Evolutionary conservation across 2,329 filamentous ascomycete genomes (phyloP), one percentile per base, ranked within the genome.

Genomic region (Botrytis tulipae): DNA sequence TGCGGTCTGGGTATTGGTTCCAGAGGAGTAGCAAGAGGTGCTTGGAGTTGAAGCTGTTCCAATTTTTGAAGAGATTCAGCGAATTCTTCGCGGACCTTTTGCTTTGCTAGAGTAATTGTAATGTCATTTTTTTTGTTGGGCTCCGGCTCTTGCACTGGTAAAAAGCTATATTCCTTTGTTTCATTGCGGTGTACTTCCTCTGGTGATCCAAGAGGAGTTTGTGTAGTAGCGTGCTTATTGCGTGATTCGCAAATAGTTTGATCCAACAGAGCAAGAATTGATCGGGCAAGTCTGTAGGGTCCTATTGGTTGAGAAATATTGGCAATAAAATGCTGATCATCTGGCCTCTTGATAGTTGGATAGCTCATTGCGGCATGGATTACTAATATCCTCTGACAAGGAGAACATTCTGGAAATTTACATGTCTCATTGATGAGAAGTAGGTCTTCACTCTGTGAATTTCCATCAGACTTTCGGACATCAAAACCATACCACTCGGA

Each of bases 401-500:
- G 29, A 22, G 37, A 32, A n/a, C 66, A 72, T 51, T 73, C 65
- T 25, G 51, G 37, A 29, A 61, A 51, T 25, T 16, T 78, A 40
- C 40, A 79, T 40, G 62, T 78, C 35, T 72, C 70, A 25, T 67
- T 67, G 5, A 68, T 37, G 16, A 72, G 37, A 59, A 67, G 61
- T 46, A 73, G 12, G 54, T 73, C 72, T 25, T 25, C 67, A 14
- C 35, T 25, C 76, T 48, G 74, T 74, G 48, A 10, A 57, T 32
- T 54, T 63, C 75, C 32, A 75, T 60, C 16, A 35, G 29, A 60
- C 4, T 48, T 37, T 20, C 22, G 35, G 2, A 67, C 29, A 37
- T 73, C 51, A 61, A 80, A 78, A 1, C 77, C 78, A 71, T 78
- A 80, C 79, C 79, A 80, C 37, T 78, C 75, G 8, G 70, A 70